Base-by-base conservation (phyloP, 1,139 yeast species). In the Hemisphaericaspora lyxosophila region DNA sequence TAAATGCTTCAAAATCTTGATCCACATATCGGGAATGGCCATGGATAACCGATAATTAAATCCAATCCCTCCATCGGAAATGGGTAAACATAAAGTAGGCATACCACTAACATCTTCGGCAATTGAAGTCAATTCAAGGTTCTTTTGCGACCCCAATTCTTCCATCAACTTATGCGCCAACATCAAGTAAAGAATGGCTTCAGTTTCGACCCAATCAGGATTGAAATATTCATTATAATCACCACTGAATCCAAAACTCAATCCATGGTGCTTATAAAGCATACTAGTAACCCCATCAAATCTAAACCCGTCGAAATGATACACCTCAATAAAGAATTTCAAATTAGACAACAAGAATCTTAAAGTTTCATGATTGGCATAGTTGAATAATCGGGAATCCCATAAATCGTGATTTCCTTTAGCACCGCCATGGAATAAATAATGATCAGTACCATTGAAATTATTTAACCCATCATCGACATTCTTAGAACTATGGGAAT, bases 1-100 rank as follows among this genome's bases (percentile, higher is more conserved):
- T 46, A 75, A 68, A 57, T 90, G 97, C 59, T 92, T 92, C 51
- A 92, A 66, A 36, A 89, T 65, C 61, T 92, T 92, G 64, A 92
- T 92, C 97, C 98, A 92, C 97, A 90, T 90, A 61, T 92, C 98
- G 5, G 98, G 98, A 44, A 92, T 74, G 1, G 97, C 97, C 98
- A 92, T 92, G 3, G 96, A 94, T 42, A 92, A 70, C 48, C 97
- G 73, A 60, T 90, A 92, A 57, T 90, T 94, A 55, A 90, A 92
- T 0, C 97, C 98, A 48, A 86, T 81, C 38, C 98, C 98, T 36
- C 97, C 97, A 25, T 68, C 59, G 0, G 53, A 43, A 33, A 87
- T 73, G 7, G 94, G 82, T 35, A 87, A 63, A 62, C 97, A 90
- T 38, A 92, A 68, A 0, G 97, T 88, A 25, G 98, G 98, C 86